Evolutionary conservation across 768 basidiomycete genomes (phyloP), one percentile per base, ranked within the genome.

Genomic region (Lactifluus pinguis): DNA sequence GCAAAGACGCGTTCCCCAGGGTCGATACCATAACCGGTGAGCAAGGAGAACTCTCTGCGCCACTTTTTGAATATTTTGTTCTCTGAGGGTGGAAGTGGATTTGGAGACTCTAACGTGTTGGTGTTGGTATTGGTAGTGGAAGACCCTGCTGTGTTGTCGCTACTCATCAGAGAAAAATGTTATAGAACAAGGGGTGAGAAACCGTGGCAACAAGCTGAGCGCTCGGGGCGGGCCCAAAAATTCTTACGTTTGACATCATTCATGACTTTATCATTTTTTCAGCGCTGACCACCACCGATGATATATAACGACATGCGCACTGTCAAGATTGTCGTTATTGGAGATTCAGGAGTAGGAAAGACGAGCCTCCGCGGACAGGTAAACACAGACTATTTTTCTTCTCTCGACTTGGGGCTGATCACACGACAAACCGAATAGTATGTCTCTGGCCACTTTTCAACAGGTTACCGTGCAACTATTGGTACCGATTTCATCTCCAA

Each of bases 261-360:
- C 44, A 59, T 59, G 57, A 29, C 21, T 17, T 6, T 10, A 47
- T 29, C 13, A 52, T 47, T 45, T 52, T 10, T 32, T 29, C 17
- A 17, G 42, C 29, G 4, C 11, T 38, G n/a, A n/a, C 32, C 8
- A 14, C 30, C 45, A 34, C 14, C 45, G 19, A 55, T 30, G 15
- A 41, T 32, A 32, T 32, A 32, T 32, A 4, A 45, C 19, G 36
- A 17, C 47, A 88, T 86, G 85, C 83, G 77, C 63, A 89, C 84
- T 57, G 77, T 90, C 69, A 93, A 94, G 72, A 76, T 92, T 58
- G 87, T 90, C 39, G 80, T 93, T 49, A 83, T 94, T 59, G 90
- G 91, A 34, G 77, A 85, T 55, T 87, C 87, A 8, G 87, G 88
- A 42, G 88, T 91, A n/a, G 91, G 91, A 6, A 94, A 92, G 76